These are phyloP conservation scores for Phytophthora ohioensis DNA, from an alignment of 352 stramenopile genomes.

Conservation along the genomic window DNA sequence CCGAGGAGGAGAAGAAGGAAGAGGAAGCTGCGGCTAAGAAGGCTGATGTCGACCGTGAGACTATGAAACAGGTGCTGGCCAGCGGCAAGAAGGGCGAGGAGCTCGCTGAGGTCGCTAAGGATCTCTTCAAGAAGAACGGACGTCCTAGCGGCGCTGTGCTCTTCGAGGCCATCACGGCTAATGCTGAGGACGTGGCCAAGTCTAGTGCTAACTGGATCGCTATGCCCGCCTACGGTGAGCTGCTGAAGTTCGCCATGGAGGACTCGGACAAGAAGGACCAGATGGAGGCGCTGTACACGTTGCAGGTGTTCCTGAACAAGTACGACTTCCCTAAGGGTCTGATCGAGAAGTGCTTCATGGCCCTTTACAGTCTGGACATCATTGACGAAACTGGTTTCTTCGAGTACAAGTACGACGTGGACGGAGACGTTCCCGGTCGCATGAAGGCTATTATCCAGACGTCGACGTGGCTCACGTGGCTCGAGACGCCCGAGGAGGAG, in stretches of 20 bases:
- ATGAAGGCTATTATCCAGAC: slow-evolving; percentile 90
- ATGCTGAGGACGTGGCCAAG: slow-evolving; percentile 76
- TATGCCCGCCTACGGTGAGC: slow-evolving; percentile 62
- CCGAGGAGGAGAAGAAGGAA: slow-evolving; percentile 63
- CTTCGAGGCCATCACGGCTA: slow-evolving; percentile 59
- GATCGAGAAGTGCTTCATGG: slow-evolving; percentile 89
- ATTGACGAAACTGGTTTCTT: slow-evolving; percentile 84
- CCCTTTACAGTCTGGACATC: slow-evolving; percentile 85
- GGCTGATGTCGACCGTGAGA: slow-evolving; percentile 59
- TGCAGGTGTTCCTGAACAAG: slow-evolving; percentile 80
- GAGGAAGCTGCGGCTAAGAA: slow-evolving; percentile 61
- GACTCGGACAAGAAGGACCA: slow-evolving; percentile 67
- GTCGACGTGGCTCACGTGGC: slow-evolving; percentile 83
- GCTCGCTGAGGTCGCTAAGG: slow-evolving; percentile 60
- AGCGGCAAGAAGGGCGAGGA: slow-evolving; percentile 75
- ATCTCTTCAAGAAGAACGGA: slow-evolving; percentile 57
- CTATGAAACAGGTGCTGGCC: slow-evolving; percentile 69
- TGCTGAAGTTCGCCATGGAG: slow-evolving; percentile 67
- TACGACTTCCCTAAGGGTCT: slow-evolving; percentile 83
- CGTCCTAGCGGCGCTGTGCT: slow-evolving; percentile 56
- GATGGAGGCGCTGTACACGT: slow-evolving; percentile 75
- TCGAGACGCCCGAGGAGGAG: slow-evolving; percentile 79
- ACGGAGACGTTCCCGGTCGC: slow-evolving; percentile 70
- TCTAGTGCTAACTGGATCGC: slow-evolving; percentile 85
- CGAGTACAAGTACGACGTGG: slow-evolving; percentile 90